These are phyloP conservation scores for Geotrichum carabidarum DNA, from an alignment of 1,139 yeast genomes.

Conservation along the genomic window DNA sequence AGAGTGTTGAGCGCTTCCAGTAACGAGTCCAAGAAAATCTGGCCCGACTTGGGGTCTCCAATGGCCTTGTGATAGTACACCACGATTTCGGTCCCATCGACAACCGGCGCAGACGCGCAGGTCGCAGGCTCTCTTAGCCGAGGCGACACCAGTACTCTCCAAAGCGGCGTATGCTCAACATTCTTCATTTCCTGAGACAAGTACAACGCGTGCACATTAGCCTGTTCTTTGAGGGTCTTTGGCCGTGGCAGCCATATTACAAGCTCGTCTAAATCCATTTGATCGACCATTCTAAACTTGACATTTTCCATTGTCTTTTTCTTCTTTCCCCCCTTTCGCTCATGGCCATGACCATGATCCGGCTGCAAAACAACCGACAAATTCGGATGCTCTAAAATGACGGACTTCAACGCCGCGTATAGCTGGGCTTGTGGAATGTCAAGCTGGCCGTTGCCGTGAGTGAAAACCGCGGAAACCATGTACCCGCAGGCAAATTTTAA, in stretches of 20 bases:
- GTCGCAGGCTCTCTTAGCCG: neutral
- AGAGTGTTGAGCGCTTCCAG: neutral
- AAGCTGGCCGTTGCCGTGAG: neutral
- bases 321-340: neutral
- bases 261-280: neutral
- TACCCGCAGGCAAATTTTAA: neutral
- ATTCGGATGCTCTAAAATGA: neutral
- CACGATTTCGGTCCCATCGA: slow-evolving; percentile 3
- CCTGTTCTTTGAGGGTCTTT: neutral
- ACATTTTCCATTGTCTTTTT: neutral
- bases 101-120: neutral
- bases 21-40: neutral
- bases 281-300: neutral
- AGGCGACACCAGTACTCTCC: slow-evolving; percentile 10
- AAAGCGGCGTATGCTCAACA: neutral
- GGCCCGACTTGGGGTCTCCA: slow-evolving; percentile 8
- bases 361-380: neutral
- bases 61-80: slow-evolving; percentile 4
- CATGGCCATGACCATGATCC: neutral
- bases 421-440: neutral
- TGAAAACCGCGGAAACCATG: slow-evolving; percentile 1
- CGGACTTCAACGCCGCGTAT: neutral
- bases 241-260: slow-evolving; percentile 1
- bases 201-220: neutral
- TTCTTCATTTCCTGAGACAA: neutral